These are phyloP conservation scores for Penstemon barbatus DNA, from an alignment of 257 asterid species.

Conservation along the genomic window DNA sequence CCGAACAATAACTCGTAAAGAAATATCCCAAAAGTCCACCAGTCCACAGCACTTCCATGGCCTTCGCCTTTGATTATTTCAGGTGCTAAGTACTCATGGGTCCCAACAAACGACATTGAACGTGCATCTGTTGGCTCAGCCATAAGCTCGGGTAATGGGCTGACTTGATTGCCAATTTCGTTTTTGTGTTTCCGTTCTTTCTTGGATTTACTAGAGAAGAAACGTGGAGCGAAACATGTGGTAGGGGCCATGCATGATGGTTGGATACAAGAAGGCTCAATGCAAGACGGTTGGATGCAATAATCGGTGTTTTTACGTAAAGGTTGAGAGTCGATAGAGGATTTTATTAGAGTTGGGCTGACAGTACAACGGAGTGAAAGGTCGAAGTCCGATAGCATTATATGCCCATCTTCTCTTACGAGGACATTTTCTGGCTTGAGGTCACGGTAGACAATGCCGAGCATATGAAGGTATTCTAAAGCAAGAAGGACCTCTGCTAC, in stretches of 20 bases:
- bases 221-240: constrained; percentile 56
- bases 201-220: constrained; percentile 42
- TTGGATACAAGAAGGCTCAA: constrained; percentile 56
- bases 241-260: constrained; percentile 54
- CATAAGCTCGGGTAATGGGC: constrained; percentile 58
- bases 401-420: constrained; percentile 69
- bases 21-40: constrained; percentile 74
- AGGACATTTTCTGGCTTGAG: constrained; percentile 66
- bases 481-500: constrained; percentile 71
- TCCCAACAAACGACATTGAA: constrained; percentile 73
- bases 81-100: constrained; percentile 68
- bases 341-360: constrained; percentile 59
- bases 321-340: constrained; percentile 32
- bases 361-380: constrained; percentile 60
- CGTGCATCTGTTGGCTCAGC: constrained; percentile 71
- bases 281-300: constrained; percentile 49
- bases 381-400: constrained; percentile 74
- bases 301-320: constrained; percentile 46
- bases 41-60: constrained; percentile 71
- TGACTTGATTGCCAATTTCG: constrained; percentile 43
- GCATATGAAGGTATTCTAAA: constrained; percentile 69
- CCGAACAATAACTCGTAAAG: constrained; percentile 63
- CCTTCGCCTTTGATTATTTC: constrained; percentile 70
- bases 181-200: constrained; percentile 52
- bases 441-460: constrained; percentile 66